A percentile compares a stretch with the other conserved stretches of the same genome.
Evolutionary conservation across 306 rosid genomes (phyloP).

Genomic region (Quercus aquifolioides): DNA sequence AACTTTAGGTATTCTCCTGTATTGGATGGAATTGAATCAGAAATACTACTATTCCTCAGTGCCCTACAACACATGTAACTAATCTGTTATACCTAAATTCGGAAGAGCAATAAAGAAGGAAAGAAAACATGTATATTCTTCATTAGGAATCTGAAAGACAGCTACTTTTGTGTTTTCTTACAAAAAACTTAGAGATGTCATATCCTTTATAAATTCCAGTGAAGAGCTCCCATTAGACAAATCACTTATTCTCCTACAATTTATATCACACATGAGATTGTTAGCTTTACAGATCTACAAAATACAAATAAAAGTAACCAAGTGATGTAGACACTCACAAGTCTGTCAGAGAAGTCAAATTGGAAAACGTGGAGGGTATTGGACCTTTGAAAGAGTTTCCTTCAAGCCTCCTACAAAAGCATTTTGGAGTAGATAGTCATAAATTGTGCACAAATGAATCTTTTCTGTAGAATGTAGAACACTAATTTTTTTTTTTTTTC

Average conservation of each 20-base stretch:
- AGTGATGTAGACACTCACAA: slow-evolving; percentile 48
- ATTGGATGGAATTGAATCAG: slow-evolving; percentile 62
- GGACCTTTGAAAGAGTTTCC: slow-evolving; percentile 77
- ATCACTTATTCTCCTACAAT: slow-evolving; percentile 56
- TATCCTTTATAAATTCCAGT: slow-evolving; percentile 49
- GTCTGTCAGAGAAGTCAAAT: slow-evolving; percentile 58
- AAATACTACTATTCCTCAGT: slow-evolving; percentile 63
- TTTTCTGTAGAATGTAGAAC: not conserved
- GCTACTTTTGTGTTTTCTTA: slow-evolving; percentile 30
- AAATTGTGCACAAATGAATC: not conserved
- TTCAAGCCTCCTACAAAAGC: slow-evolving; percentile 60
- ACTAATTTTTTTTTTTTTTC: not conserved
- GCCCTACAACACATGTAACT: slow-evolving; percentile 46
- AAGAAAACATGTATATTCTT: not conserved
- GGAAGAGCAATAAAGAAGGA: not conserved
- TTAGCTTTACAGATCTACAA: slow-evolving; percentile 16
- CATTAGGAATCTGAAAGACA: slow-evolving; percentile 1
- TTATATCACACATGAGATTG: slow-evolving; percentile 8
- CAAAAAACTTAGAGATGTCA: slow-evolving; percentile 64
- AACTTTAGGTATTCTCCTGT: slow-evolving; percentile 50
- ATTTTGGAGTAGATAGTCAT: not conserved
- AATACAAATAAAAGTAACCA: not conserved
- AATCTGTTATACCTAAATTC: slow-evolving; percentile 6
- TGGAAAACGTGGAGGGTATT: slow-evolving; percentile 65
- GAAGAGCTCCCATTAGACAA: slow-evolving; percentile 73